Conservation (phyloP, 805 yeast species). For the Kluyveromyces dobzhanskii region DNA sequence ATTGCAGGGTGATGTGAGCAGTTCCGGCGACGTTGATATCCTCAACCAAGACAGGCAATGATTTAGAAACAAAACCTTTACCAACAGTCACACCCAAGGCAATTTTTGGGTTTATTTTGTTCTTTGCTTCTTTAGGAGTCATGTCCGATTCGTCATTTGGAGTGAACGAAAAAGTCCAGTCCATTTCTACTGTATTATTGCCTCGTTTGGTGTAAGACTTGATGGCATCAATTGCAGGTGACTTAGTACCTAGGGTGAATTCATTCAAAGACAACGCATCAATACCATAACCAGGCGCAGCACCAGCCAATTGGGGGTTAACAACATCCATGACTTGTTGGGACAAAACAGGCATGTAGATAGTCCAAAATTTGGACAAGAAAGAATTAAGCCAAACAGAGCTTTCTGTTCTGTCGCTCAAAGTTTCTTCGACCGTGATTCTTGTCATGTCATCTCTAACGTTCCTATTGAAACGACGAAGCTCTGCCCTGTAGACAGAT, state of each 20-base stretch:
- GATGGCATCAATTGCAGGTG: slow-evolving; percentile 66
- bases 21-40: slow-evolving; percentile 71
- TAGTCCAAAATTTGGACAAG: slow-evolving; percentile 76
- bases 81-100: slow-evolving; percentile 76
- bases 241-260: slow-evolving; percentile 72
- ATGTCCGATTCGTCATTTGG: slow-evolving; percentile 78
- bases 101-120: slow-evolving; percentile 70
- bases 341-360: slow-evolving; percentile 78
- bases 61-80: slow-evolving; percentile 69
- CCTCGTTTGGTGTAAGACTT: slow-evolving; percentile 67
- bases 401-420: slow-evolving; percentile 59
- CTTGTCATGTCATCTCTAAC: slow-evolving; percentile 71
- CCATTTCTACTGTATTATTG: slow-evolving; percentile 65
- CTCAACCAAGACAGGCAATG: slow-evolving; percentile 70
- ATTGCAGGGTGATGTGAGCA: slow-evolving; percentile 53
- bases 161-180: slow-evolving; percentile 73
- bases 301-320: slow-evolving; percentile 58
- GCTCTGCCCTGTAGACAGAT: slow-evolving; percentile 64
- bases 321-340: slow-evolving; percentile 65
- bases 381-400: slow-evolving; percentile 78
- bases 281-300: slow-evolving; percentile 78
- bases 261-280: slow-evolving; percentile 66
- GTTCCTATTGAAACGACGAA: slow-evolving; percentile 66
- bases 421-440: slow-evolving; percentile 49
- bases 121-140: slow-evolving; percentile 66